phyloP scores from a whole-genome alignment of 2,329 filamentous ascomycete species.

The Aureobasidium sp. region DNA sequence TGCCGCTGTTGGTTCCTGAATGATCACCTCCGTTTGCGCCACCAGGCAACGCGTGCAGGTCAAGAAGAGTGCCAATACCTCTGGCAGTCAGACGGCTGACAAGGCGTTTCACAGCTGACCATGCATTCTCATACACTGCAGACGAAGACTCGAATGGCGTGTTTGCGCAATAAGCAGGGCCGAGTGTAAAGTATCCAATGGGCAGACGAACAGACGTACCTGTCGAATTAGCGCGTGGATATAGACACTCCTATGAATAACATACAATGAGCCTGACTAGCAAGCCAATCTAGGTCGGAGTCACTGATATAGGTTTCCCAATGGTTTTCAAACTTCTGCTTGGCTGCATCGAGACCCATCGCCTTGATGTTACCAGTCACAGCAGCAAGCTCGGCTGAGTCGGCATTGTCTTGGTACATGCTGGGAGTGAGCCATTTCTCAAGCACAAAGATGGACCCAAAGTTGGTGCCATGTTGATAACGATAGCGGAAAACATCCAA shows the following conservation, averaged over 20 bases:
- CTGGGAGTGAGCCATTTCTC: constrained; percentile 51
- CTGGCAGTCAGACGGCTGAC: constrained; percentile 38
- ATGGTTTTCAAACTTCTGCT: constrained; percentile 46
- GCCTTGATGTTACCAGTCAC: constrained; percentile 42
- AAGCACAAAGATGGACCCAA: constrained; percentile 54
- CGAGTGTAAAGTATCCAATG: constrained; percentile 54
- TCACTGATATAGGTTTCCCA: constrained; percentile 48
- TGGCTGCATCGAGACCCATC: constrained; percentile 43
- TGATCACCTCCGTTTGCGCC: constrained; percentile 52
- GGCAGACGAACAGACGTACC: constrained; percentile 52
- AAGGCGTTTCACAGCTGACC: constrained; percentile 44
- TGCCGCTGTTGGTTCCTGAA: constrained; percentile 47
- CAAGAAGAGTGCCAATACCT: constrained; percentile 52
- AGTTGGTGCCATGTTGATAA: constrained; percentile 54
- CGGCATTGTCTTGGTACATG: constrained; percentile 42
- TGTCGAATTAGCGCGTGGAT: constrained; percentile 10
- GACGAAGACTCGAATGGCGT: constrained; percentile 47
- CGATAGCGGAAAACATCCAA: constrained; percentile 47
- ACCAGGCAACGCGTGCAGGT: constrained; percentile 53
- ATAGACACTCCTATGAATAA: background rate
- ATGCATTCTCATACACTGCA: constrained; percentile 47
- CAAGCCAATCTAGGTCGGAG: constrained; percentile 48
- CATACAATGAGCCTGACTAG: constrained; percentile 43
- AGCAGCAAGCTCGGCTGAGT: constrained; percentile 47
- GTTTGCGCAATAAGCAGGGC: constrained; percentile 41